Base-by-base conservation (phyloP, 1,284 basidiomycete genomes). In the Stereum hirsutum region DNA sequence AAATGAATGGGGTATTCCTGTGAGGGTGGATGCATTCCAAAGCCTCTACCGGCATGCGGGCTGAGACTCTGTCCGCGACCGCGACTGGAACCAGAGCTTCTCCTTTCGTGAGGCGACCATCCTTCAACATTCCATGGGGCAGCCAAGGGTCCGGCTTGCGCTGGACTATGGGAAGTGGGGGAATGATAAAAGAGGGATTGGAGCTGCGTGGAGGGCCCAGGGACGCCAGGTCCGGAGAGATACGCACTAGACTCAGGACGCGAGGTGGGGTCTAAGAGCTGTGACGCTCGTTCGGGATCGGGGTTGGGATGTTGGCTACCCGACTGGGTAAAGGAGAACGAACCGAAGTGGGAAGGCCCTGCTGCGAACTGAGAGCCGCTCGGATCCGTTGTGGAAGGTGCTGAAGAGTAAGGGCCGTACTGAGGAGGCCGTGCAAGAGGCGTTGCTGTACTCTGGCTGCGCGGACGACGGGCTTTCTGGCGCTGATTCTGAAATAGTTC, bases 401-500 rank as follows among this genome's bases (percentile, higher is more conserved):
- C 35, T 28, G 44, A 41, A 4, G 49, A 45, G 51, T 78, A 81
- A 12, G 76, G 68, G 21, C 75, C 75, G 54, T 76, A 80, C 52
- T 79, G 78, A 12, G 74, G 74, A 10, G 72, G 73, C 44, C 69
- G 72, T 47, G 65, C 63, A 45, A 70, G 58, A 37, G 45, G 46
- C 17, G 75, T 69, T 7, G 65, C 61, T 33, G 59, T 52, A 46
- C 54, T 58, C 45, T 62, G 61, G 39, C 58, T 60, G 41, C 74
- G 75, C 33, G 81, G 84, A 41, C 80, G 78, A 53, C 82, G 71
- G 10, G 84, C 81, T 57, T 88, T 88, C 65, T 88, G 84, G 47
- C 83, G 75, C 56, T 87, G 83, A 57, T 87, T 87, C 84, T 87
- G 53, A 49, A 24, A 52, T 44, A 51, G 40, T 28, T 43, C 26